Evolutionary conservation across 106 monocot species (phyloP), one percentile per base, ranked within the genome.

Genomic region (Chionographis japonica): DNA sequence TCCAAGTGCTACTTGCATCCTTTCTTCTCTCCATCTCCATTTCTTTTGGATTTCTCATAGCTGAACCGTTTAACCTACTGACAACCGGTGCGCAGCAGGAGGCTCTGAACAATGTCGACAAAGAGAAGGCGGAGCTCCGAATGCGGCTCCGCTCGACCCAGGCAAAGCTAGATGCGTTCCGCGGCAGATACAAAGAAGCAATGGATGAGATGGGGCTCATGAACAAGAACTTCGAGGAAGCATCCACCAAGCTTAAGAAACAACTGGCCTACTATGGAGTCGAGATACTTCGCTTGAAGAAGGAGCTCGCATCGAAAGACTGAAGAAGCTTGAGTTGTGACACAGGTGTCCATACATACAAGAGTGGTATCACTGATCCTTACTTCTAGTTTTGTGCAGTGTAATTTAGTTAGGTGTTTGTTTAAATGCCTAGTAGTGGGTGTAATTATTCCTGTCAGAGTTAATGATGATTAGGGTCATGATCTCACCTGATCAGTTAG

Each of bases 191-290:
- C 13, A 61, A 64, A 40, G 80, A 84, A 43, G 40, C 53, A 5
- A 43, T 71, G 15, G 66, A 84, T n/a, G 87, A 90, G 66, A 79
- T 65, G 60, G 62, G 37, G 10, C 37, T 76, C 3, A 94, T 91
- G 95, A 61, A 95, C 61, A 68, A 46, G 18, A 86, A 86, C 57
- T 95, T 66, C 51, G 63, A 80, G 16, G 83, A 88, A 74, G 91
- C 91, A 51, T 81, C 79, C 6, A 36, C 65, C 9, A 71, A 69
- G 52, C 54, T 86, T 16, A 85, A 86, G 73, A 81, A 88, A 49
- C 66, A 88, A 56, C 78, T 95, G 10, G 76, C 76, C 4, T n/a
- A 57, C 6, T 88, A 79, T 51, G 85, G 79, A 2, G 63, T 63
- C 20, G 81, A 91, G 75, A 77, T 91, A 61, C 81, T 95, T 52